These are phyloP conservation scores for Macrolepiota dolichaula DNA, from an alignment of 768 basidiomycete species.

Conservation along the genomic window DNA sequence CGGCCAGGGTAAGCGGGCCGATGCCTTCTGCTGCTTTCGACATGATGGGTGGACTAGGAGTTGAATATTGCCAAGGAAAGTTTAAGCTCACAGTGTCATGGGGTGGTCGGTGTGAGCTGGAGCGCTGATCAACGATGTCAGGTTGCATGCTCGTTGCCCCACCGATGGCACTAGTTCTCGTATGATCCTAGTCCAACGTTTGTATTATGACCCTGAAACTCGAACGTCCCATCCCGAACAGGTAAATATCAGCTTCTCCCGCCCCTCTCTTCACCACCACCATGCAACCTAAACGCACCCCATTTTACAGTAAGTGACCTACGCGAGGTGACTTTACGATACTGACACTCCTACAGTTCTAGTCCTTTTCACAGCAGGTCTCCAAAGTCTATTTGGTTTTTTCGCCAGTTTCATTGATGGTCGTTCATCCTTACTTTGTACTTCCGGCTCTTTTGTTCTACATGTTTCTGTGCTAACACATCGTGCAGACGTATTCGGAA, in stretches of 20 bases:
- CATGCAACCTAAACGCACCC: constrained; percentile 24
- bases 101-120: neutral
- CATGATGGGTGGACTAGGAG: neutral
- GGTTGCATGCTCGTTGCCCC: neutral
- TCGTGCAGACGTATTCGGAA: constrained; percentile 28
- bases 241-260: neutral
- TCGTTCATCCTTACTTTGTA: constrained; percentile 27
- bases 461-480: neutral
- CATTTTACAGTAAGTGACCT: constrained; percentile 26
- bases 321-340: neutral
- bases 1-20: neutral
- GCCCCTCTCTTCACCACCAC: constrained; percentile 6
- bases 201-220: constrained; percentile 1
- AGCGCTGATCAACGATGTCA: neutral
- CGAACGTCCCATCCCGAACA: neutral
- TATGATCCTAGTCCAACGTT: neutral
- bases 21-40: neutral
- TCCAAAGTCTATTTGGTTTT: constrained; percentile 30
- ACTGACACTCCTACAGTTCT: constrained; percentile 19
- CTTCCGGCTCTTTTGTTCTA: constrained; percentile 5
- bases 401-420: constrained; percentile 31
- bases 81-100: neutral
- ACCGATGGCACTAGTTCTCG: neutral
- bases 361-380: constrained; percentile 29
- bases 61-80: neutral